These are phyloP conservation scores for Aspergillus cavernicola DNA, from an alignment of 495 filamentous ascomycete genomes.

Conservation along the genomic window DNA sequence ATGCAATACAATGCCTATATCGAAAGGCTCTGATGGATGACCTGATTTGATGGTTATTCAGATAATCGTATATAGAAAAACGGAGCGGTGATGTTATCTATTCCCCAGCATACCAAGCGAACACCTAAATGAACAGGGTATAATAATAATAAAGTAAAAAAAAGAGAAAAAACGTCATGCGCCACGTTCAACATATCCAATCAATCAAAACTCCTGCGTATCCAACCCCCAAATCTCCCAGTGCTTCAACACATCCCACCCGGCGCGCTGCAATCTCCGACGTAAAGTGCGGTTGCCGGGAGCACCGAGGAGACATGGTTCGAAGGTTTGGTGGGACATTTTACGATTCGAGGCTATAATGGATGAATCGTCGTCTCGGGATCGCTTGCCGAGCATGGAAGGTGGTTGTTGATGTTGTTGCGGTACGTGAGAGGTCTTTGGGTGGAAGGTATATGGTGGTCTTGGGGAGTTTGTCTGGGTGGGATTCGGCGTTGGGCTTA, in stretches of 20 bases:
- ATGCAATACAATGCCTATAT: no score
- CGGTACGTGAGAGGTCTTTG: neutral
- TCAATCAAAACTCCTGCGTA: slow-evolving; percentile 39
- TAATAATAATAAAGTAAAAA: no score
- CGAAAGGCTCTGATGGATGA: no score
- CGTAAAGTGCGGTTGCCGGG: slow-evolving; percentile 17
- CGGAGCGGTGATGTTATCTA: no score
- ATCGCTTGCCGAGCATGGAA: slow-evolving; percentile 19
- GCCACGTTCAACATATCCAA: no score
- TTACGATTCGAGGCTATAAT: neutral
- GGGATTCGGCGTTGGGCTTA: neutral
- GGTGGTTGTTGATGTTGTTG: neutral
- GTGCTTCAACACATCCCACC: slow-evolving; percentile 39
- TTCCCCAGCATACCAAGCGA: no score
- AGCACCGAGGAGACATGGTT: neutral
- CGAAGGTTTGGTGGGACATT: neutral
- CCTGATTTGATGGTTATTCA: no score
- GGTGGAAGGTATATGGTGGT: neutral
- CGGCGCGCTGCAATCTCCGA: slow-evolving; percentile 32
- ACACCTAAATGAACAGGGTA: no score
- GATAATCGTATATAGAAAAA: no score
- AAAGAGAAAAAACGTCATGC: no score
- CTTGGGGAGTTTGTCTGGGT: neutral
- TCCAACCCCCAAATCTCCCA: slow-evolving; percentile 46
- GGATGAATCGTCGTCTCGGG: slow-evolving; percentile 12